Base-by-base conservation (phyloP, 1,139 yeast species). In the Nakaseomyces kungkrabaensis region DNA sequence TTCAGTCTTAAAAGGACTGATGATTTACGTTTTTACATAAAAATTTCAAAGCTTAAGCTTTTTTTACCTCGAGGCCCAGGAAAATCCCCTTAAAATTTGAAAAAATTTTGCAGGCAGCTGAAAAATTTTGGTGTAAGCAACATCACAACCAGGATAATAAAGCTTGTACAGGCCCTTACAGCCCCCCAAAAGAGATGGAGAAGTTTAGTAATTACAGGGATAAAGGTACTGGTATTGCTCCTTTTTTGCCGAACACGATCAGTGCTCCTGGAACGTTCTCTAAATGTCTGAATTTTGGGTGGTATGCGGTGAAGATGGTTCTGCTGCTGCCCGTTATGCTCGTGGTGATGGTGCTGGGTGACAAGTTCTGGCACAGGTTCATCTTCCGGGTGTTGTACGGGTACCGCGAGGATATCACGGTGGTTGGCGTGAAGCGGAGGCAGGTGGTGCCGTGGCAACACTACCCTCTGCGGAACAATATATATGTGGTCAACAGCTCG, bases 151-250 rank as follows among this genome's bases (percentile, higher is more conserved):
- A 17, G 22, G 22, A 17, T 3, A 17, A 17, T 17, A 17, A 17
- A 17, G 22, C 22, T 2, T 17, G 3, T 17, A 17, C 22, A 17
- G 22, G 22, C 22, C 22, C 22, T 17, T 1, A 17, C 22, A 17
- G 22, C 22, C 2, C 3, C 22, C 22, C 22, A 17, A 17, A 17
- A 17, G 22, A 17, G 22, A 83, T 84, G 94, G 94, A 84, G 65
- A 83, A 83, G 67, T 84, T 77, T 66, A 79, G 87, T 37, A 74
- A 74, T 53, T 85, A 82, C 79, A 76, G 90, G 64, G 94, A 85
- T 60, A 82, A 79, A 57, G 87, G 87, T 2, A 84, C 92, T 3
- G 94, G 94, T n/a, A 82, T 84, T 17, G 78, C 88, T 1, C 94
- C 94, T 3, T 85, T 84, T 55, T 72, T 81, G 69, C 88, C 89